Evolutionary conservation across 2,329 filamentous ascomycete species (phyloP).

Genomic region (Aspergillus latus): DNA sequence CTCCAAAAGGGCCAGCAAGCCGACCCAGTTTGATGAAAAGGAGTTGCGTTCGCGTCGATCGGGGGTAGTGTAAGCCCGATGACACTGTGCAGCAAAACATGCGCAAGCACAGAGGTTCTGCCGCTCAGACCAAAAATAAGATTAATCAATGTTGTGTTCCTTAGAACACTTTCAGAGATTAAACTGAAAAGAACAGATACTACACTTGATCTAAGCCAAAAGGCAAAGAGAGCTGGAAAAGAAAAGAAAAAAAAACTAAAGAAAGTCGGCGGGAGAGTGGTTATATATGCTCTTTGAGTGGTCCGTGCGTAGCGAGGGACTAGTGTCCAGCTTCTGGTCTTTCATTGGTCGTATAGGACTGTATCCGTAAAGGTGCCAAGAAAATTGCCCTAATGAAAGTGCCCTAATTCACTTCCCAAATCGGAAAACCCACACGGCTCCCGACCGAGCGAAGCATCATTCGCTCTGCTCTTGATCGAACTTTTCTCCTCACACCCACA

Average conservation of each 20-base stretch:
- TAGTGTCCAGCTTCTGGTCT: constrained; percentile 20
- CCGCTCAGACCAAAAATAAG: constrained; percentile 68
- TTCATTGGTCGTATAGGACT: not conserved
- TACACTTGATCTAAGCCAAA: constrained; percentile 87
- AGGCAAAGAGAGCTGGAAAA: constrained; percentile 54
- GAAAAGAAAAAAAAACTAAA: constrained; percentile 45
- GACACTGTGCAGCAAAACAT: constrained; percentile 67
- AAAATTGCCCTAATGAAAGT: not conserved
- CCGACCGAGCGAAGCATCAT: constrained; percentile 13
- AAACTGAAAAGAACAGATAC: constrained; percentile 98
- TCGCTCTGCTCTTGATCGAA: constrained; percentile 21
- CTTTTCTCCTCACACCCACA: constrained; percentile 25
- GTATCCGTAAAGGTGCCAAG: no score
- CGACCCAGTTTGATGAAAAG: constrained; percentile 60
- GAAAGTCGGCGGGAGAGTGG: constrained; percentile 13
- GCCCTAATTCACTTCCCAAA: constrained; percentile 21
- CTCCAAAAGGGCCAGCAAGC: constrained; percentile 57
- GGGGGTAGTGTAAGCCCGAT: constrained; percentile 73
- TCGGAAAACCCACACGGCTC: constrained; percentile 21
- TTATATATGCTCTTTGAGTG: constrained; percentile 31
- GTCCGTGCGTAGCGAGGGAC: constrained; percentile 24
- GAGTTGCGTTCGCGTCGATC: constrained; percentile 63
- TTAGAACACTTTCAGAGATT: constrained; percentile 85
- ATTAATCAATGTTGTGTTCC: constrained; percentile 75
- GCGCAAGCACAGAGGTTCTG: constrained; percentile 70